Conservation (phyloP, 2,329 filamentous ascomycete genomes). For the Ceratocystis smalleyi region DNA sequence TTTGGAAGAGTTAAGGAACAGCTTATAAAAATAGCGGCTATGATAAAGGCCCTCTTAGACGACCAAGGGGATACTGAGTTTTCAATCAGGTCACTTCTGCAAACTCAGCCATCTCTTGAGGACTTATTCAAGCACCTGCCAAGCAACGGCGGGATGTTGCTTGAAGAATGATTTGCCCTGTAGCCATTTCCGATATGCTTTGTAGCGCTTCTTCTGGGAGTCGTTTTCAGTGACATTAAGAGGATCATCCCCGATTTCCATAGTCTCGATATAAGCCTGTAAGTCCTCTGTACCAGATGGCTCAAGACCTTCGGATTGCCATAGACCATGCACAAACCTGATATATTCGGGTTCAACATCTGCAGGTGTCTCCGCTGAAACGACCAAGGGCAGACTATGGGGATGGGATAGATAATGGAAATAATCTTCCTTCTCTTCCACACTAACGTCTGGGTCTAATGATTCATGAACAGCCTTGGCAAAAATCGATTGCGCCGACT, state of each 20-base stretch:
- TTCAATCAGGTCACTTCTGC: neutral
- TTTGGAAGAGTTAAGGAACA: neutral
- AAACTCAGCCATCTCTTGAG: conserved; percentile 1
- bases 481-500: conserved; percentile 76
- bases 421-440: conserved; percentile 71
- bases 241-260: conserved; percentile 65
- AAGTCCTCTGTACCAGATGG: conserved; percentile 22
- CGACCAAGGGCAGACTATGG: conserved; percentile 69
- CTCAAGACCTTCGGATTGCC: conserved; percentile 45
- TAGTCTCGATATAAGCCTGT: conserved; percentile 56
- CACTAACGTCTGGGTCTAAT: conserved; percentile 66
- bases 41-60: neutral
- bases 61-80: conserved; percentile 9
- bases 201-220: conserved; percentile 82
- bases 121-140: conserved; percentile 6
- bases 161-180: conserved; percentile 92
- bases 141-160: conserved; percentile 51
- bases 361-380: conserved; percentile 49
- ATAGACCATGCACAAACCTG: conserved; percentile 60
- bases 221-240: conserved; percentile 81
- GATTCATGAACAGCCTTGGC: conserved; percentile 74
- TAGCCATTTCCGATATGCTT: conserved; percentile 90
- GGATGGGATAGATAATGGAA: conserved; percentile 78
- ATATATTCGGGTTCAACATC: conserved; percentile 54
- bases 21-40: neutral